These are phyloP conservation scores for Diaporthe sp. DNA, from an alignment of 2,329 filamentous ascomycete genomes.

Conservation along the genomic window DNA sequence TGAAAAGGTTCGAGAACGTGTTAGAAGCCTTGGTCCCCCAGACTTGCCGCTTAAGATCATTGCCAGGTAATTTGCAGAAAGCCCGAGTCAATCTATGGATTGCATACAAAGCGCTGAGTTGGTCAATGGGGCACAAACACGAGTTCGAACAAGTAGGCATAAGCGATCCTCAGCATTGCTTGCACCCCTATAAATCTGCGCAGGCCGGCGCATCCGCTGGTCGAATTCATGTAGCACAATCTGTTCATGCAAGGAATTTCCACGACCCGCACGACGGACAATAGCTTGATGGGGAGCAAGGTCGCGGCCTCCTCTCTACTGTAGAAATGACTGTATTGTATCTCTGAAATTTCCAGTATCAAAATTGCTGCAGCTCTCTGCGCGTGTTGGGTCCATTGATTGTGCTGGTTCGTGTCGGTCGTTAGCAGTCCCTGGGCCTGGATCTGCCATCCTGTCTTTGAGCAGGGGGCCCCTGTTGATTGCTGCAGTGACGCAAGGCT, in stretches of 20 bases:
- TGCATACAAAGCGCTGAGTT: background rate
- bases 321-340: background rate
- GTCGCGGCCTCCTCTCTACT: background rate
- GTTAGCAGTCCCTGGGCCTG: background rate
- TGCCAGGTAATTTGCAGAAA: background rate
- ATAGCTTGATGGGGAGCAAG: background rate
- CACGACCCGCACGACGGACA: background rate
- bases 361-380: background rate
- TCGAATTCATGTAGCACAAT: background rate
- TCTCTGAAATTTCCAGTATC: background rate
- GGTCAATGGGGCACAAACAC: background rate
- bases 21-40: background rate
- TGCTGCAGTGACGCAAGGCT: slow-evolving; percentile 40
- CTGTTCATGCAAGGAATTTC: too few relatives aligned
- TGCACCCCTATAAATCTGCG: background rate
- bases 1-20: background rate
- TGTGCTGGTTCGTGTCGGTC: background rate
- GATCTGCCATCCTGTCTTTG: slow-evolving; percentile 7
- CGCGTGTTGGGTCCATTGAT: background rate
- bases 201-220: background rate
- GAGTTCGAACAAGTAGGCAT: background rate
- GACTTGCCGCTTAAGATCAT: background rate
- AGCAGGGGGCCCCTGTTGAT: slow-evolving; percentile 28
- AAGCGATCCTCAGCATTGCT: background rate
- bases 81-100: background rate